Conservation (phyloP, 2,329 filamentous ascomycete species). For the Fusarium burgessii region DNA sequence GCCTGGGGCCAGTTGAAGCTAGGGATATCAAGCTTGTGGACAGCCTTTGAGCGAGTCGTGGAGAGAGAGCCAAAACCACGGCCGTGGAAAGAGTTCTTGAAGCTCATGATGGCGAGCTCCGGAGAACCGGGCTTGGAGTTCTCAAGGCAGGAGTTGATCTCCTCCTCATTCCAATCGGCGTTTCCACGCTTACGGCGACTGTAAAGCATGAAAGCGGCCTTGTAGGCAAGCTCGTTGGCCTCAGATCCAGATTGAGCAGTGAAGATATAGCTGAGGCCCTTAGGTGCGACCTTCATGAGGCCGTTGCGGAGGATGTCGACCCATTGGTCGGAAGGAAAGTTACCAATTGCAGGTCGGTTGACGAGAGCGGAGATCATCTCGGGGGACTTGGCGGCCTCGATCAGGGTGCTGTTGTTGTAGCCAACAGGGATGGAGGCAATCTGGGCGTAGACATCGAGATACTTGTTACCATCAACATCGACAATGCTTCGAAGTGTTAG, state of each 20-base stretch:
- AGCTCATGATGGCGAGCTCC: constrained; percentile 81
- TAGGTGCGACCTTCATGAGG: constrained; percentile 78
- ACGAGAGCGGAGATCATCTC: constrained; percentile 81
- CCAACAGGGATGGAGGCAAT: constrained; percentile 87
- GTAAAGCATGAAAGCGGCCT: constrained; percentile 87
- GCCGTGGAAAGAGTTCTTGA: constrained; percentile 83
- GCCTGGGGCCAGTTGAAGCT: constrained; percentile 89
- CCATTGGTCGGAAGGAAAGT: constrained; percentile 84
- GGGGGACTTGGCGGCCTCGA: constrained; percentile 72
- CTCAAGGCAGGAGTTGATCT: constrained; percentile 75
- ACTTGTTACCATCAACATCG: constrained; percentile 63
- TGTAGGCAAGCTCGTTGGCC: constrained; percentile 87
- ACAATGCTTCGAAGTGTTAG: constrained; percentile 52
- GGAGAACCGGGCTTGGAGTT: constrained; percentile 81
- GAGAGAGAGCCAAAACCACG: constrained; percentile 82
- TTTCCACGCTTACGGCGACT: constrained; percentile 77
- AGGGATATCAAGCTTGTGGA: constrained; percentile 90
- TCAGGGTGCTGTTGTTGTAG: constrained; percentile 81
- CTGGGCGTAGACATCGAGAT: constrained; percentile 74
- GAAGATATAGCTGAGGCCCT: constrained; percentile 82
- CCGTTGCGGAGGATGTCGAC: constrained; percentile 76
- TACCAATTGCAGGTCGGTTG: constrained; percentile 83
- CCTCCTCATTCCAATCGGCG: constrained; percentile 77
- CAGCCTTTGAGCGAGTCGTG: constrained; percentile 83
- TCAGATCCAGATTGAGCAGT: constrained; percentile 84